Evolutionary conservation across 2,329 filamentous ascomycete species (phyloP).

Genomic region (Apiospora saccharicola): DNA sequence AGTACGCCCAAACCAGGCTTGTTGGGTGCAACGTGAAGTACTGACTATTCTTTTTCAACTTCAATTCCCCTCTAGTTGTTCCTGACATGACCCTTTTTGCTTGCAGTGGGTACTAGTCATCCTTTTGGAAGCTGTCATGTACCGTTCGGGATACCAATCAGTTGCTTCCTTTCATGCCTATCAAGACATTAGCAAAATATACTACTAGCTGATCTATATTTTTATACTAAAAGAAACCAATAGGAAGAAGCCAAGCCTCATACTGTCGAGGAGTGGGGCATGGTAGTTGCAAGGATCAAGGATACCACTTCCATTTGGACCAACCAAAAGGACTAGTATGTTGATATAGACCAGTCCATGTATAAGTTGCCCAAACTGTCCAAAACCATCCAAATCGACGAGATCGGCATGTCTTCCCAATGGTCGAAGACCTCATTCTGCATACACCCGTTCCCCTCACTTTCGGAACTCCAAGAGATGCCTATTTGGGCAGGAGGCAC

Average conservation of each 20-base stretch:
- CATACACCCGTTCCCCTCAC: neutral
- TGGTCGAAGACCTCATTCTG: neutral
- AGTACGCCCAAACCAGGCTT: too few relatives aligned
- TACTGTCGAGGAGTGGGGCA: slow-evolving; percentile 1
- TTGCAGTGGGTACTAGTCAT: too few relatives aligned
- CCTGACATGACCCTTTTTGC: too few relatives aligned
- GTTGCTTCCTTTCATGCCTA: neutral
- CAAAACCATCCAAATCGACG: neutral
- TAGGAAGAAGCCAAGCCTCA: slow-evolving; percentile 1
- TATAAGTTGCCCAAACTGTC: neutral
- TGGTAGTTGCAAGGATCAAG: neutral
- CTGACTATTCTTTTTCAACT: too few relatives aligned
- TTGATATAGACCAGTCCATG: neutral
- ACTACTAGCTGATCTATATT: neutral
- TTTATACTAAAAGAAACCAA: neutral
- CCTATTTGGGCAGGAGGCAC: neutral
- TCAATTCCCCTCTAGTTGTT: too few relatives aligned
- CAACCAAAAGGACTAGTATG: neutral
- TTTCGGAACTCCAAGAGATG: slow-evolving; percentile 11
- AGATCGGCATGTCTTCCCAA: neutral
- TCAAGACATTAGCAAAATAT: neutral
- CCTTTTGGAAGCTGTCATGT: neutral
- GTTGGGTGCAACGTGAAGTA: too few relatives aligned
- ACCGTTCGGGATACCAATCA: neutral
- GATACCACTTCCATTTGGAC: neutral